phyloP scores from a whole-genome alignment of 2,329 filamentous ascomycete species.

The Cryphonectria japonica region DNA sequence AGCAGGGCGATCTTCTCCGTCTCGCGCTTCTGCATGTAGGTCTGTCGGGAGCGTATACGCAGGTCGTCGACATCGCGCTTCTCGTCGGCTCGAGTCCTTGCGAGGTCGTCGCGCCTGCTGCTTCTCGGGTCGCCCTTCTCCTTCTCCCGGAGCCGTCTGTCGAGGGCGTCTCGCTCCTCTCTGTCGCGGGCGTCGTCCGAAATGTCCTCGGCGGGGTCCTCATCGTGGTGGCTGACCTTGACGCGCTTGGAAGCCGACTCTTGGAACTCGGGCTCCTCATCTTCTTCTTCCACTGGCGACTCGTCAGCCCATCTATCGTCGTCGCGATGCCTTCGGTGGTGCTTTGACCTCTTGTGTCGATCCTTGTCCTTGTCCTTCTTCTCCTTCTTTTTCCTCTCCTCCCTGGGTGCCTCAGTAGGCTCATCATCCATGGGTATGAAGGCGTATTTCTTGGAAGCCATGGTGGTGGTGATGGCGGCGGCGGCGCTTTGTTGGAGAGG shows the following conservation, averaged over 20 bases:
- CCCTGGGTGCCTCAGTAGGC: slow-evolving; percentile 50
- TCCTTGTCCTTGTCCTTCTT: slow-evolving; percentile 45
- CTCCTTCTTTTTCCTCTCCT: slow-evolving; percentile 52
- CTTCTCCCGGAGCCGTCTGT: slow-evolving; percentile 73
- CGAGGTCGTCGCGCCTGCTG: slow-evolving; percentile 59
- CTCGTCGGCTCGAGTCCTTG: slow-evolving; percentile 68
- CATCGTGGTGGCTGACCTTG: slow-evolving; percentile 64
- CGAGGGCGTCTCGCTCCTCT: slow-evolving; percentile 77
- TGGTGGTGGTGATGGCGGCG: slow-evolving; percentile 9
- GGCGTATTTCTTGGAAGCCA: slow-evolving; percentile 62
- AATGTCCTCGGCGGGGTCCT: slow-evolving; percentile 50
- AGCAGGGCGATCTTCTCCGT: slow-evolving; percentile 83
- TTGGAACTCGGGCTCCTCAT: slow-evolving; percentile 62
- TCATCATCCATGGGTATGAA: slow-evolving; percentile 71
- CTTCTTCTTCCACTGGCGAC: slow-evolving; percentile 56
- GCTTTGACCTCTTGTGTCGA: slow-evolving; percentile 45
- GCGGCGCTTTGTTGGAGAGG: not conserved
- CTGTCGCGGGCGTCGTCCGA: slow-evolving; percentile 70
- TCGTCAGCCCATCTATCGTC: slow-evolving; percentile 84
- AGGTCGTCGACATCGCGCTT: slow-evolving; percentile 71
- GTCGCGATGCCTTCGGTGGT: slow-evolving; percentile 44
- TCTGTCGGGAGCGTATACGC: slow-evolving; percentile 81
- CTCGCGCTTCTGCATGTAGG: slow-evolving; percentile 93
- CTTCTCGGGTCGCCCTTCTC: slow-evolving; percentile 69
- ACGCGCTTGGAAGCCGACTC: slow-evolving; percentile 74